Evolutionary conservation across 352 stramenopile genomes (phyloP).

Genomic region (Globisporangium recalcitrans): DNA sequence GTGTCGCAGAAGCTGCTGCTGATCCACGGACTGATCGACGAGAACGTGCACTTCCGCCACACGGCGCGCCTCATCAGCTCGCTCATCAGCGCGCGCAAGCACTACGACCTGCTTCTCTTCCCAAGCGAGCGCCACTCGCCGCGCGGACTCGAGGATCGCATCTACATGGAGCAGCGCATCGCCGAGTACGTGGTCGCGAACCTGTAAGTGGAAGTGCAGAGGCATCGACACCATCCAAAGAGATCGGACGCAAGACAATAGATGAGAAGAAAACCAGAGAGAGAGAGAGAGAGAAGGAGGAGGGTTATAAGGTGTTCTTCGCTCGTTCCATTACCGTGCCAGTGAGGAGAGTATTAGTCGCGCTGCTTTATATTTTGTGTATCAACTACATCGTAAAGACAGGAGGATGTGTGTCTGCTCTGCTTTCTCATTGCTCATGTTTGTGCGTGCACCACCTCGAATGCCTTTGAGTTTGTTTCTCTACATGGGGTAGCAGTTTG

Average conservation of each 20-base stretch:
- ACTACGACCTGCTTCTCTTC: slow-evolving; percentile 96
- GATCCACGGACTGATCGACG: slow-evolving; percentile 96
- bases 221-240: background rate
- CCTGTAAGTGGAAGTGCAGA: slow-evolving; percentile 35
- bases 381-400: background rate
- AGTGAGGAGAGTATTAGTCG: background rate
- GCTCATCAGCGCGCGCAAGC: slow-evolving; percentile 91
- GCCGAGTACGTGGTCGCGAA: slow-evolving; percentile 76
- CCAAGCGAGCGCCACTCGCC: slow-evolving; percentile 95
- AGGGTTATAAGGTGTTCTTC: background rate
- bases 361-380: background rate
- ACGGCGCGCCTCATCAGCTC: slow-evolving; percentile 95
- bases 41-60: slow-evolving; percentile 98
- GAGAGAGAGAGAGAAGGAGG: background rate
- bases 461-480: background rate
- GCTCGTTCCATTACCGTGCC: background rate
- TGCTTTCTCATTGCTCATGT: background rate
- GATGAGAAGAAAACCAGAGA: background rate
- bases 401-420: background rate
- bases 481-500: background rate
- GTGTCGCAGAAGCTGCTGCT: slow-evolving; percentile 89
- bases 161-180: slow-evolving; percentile 96
- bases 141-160: slow-evolving; percentile 86
- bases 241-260: background rate
- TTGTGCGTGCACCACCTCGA: background rate